phyloP scores from a whole-genome alignment of 768 basidiomycete genomes.

The Tricholomella constricta region DNA sequence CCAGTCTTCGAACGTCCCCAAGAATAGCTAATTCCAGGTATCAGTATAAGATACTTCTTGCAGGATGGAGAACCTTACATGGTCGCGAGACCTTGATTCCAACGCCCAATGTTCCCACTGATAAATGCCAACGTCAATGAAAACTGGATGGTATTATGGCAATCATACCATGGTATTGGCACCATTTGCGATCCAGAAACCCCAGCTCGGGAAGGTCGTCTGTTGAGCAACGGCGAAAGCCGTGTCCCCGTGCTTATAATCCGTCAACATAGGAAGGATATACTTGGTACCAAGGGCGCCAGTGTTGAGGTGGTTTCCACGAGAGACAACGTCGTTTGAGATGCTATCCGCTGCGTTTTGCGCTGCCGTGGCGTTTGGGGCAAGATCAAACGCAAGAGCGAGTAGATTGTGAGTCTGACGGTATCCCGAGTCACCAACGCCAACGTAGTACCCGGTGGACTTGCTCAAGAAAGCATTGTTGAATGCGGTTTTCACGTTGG shows the following conservation, averaged over 20 bases:
- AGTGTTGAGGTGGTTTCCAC: slow-evolving; percentile 23
- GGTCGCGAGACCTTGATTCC: slow-evolving; percentile 31
- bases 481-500: slow-evolving; percentile 27
- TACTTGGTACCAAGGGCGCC: slow-evolving; percentile 27
- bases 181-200: slow-evolving; percentile 32
- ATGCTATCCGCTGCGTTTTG: slow-evolving; percentile 30
- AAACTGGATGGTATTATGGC: too few species aligned
- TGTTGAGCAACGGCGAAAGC: slow-evolving; percentile 28
- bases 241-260: slow-evolving; percentile 23
- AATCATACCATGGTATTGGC: slow-evolving; percentile 27
- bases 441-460: slow-evolving; percentile 22
- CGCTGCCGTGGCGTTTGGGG: slow-evolving; percentile 18
- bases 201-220: slow-evolving; percentile 33
- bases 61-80: slow-evolving; percentile 18
- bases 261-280: slow-evolving; percentile 26
- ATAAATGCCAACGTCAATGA: not conserved
- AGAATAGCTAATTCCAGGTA: slow-evolving; percentile 24
- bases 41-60: not conserved
- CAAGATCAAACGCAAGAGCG: slow-evolving; percentile 25
- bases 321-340: slow-evolving; percentile 19
- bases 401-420: slow-evolving; percentile 33
- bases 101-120: slow-evolving; percentile 35
- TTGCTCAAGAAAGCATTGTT: slow-evolving; percentile 28
- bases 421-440: slow-evolving; percentile 29
- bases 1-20: slow-evolving; percentile 35